phyloP scores from a whole-genome alignment of 805 yeast species.

The Suhomyces emberorum region DNA sequence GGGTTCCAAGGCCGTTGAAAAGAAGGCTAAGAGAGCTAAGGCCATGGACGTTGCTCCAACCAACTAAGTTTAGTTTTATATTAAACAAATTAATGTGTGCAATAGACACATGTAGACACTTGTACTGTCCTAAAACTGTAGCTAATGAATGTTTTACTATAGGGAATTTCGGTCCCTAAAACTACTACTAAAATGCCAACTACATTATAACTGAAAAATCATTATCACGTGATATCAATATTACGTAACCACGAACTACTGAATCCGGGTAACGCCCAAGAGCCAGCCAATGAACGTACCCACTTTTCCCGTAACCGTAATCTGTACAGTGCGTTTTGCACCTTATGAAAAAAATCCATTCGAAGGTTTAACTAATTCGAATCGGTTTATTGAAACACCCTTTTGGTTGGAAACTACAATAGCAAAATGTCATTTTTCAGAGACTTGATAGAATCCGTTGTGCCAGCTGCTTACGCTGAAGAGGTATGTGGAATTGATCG shows the following conservation, averaged over 20 bases:
- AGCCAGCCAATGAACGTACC: slow-evolving; percentile 23
- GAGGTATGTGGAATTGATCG: slow-evolving; percentile 41
- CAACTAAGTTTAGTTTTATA: slow-evolving; percentile 7
- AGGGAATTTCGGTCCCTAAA: too few species aligned
- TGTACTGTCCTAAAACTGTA: too few species aligned
- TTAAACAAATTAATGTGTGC: slow-evolving; percentile 1
- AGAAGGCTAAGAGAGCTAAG: slow-evolving; percentile 73
- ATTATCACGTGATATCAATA: too few species aligned
- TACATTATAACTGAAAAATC: too few species aligned
- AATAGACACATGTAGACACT: not conserved
- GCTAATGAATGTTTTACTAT: too few species aligned
- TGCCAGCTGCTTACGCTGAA: slow-evolving; percentile 86
- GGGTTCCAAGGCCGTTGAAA: slow-evolving; percentile 91
- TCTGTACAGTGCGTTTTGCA: slow-evolving; percentile 5
- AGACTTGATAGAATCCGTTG: slow-evolving; percentile 75
- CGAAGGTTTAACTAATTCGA: slow-evolving; percentile 1
- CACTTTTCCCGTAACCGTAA: slow-evolving; percentile 22
- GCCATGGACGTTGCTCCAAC: slow-evolving; percentile 38
- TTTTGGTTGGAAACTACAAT: not conserved
- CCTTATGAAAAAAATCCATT: slow-evolving; percentile 8
- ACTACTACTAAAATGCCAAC: too few species aligned
- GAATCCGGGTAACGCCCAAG: slow-evolving; percentile 5
- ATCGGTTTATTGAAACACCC: not conserved
- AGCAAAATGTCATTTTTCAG: slow-evolving; percentile 47
- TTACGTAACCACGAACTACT: too few species aligned